These are phyloP conservation scores for Amyloporia xantha DNA, from an alignment of 768 basidiomycete genomes.

Conservation along the genomic window DNA sequence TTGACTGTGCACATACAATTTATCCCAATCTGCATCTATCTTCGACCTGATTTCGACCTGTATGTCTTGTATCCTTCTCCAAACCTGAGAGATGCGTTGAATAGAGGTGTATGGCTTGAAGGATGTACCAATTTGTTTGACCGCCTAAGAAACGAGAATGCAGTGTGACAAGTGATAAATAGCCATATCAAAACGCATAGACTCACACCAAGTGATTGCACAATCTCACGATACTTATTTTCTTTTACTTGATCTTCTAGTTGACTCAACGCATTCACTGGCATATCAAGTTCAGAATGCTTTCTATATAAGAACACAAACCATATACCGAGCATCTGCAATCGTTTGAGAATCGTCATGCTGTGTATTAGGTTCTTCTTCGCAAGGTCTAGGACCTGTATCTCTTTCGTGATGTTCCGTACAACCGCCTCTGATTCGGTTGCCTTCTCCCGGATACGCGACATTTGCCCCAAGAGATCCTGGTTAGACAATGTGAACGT, in stretches of 20 bases:
- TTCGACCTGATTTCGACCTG: constrained; percentile 77
- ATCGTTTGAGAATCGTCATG: constrained; percentile 83
- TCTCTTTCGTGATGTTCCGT: constrained; percentile 91
- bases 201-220: constrained; percentile 73
- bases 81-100: constrained; percentile 68
- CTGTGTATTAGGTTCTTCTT: constrained; percentile 88
- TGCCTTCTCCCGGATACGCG: constrained; percentile 91
- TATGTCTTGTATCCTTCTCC: constrained; percentile 72
- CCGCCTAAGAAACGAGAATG: constrained; percentile 46
- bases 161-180: background rate
- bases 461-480: constrained; percentile 95
- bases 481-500: constrained; percentile 22
- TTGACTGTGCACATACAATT: constrained; percentile 65
- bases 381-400: constrained; percentile 87
- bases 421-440: constrained; percentile 97
- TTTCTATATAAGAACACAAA: background rate
- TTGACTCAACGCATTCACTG: constrained; percentile 80
- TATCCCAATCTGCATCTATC: constrained; percentile 87
- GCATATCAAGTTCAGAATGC: background rate
- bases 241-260: constrained; percentile 73
- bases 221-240: constrained; percentile 76
- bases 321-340: constrained; percentile 83
- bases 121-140: constrained; percentile 75
- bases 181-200: constrained; percentile 12
- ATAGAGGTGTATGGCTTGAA: constrained; percentile 80